A percentile compares a stretch with the other conserved stretches of the same genome.
These are phyloP conservation scores for Yamadazyma friedrichii DNA, from an alignment of 1,139 yeast species.

Conservation along the genomic window DNA sequence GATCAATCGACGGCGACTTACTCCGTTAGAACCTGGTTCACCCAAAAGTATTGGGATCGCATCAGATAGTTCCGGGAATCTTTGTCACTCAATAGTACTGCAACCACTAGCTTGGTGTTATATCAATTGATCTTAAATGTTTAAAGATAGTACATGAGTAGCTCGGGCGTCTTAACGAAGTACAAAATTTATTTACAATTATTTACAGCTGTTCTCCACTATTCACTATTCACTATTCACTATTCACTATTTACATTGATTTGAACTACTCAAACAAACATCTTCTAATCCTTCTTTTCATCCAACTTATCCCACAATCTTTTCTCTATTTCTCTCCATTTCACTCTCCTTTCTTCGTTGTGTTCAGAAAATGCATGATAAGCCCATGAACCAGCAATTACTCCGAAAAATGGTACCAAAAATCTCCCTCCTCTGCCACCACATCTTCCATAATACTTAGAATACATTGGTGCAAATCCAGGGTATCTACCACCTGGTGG, in stretches of 20 bases:
- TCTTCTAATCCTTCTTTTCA: not conserved
- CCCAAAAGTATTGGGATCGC: too few species aligned
- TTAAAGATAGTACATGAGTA: too few species aligned
- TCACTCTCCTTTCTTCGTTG: not conserved
- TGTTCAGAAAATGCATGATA: conserved; percentile 5
- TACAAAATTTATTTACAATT: too few species aligned
- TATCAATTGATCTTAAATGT: too few species aligned
- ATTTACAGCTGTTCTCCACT: not conserved
- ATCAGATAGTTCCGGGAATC: too few species aligned
- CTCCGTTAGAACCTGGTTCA: too few species aligned
- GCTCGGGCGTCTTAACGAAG: too few species aligned
- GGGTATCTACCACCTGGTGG: not conserved
- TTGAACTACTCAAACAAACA: not conserved
- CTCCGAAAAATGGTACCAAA: conserved; percentile 7
- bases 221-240: too few species aligned
- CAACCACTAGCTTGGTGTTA: too few species aligned
- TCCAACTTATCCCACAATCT: conserved; percentile 1
- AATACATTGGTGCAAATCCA: not conserved
- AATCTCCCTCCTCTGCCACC: conserved; percentile 5
- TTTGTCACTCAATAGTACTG: too few species aligned
- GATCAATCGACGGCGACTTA: too few species aligned
- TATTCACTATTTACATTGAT: not conserved
- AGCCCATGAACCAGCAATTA: conserved; percentile 3
- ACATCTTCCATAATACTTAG: not conserved
- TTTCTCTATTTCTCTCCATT: not conserved